Evolutionary conservation across 129 eudicot species (phyloP), one percentile per base, ranked within the genome.

Genomic region (Flaveria sonorensis): DNA sequence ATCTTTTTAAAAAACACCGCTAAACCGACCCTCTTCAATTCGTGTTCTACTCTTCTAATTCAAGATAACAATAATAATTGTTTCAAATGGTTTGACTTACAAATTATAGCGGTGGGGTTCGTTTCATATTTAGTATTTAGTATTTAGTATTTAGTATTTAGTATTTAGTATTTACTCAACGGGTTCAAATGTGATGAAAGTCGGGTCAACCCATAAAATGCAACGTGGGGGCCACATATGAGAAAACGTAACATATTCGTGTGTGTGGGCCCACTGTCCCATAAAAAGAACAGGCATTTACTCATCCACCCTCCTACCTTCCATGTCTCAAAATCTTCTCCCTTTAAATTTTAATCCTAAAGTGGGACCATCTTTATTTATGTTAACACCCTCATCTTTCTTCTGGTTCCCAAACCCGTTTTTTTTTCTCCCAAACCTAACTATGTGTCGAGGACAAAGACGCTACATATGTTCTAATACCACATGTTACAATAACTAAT

Each of bases 291-390:
- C 82, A 78, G 82, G 76, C 77, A 78, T 78, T 78, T 57, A 78
- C 82, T 78, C 75, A 56, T 78, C 75, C 70, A 57, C 70, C 82
- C 76, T 68, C 81, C 75, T 73, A 77, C 81, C 81, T 70, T 47
- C 71, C 76, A 56, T 68, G 39, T 70, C 71, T 61, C 71, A 7
- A 78, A 24, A 18, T 78, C 50, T 68, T 60, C 32, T 39, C 70
- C 81, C 70, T 64, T 64, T 36, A 30, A 26, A 30, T 13, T 68
- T 69, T 59, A 72, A 36, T 72, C 66, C 76, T 18, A 72, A 21
- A 18, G 7, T 0, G 39, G 76, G 82, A 59, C 82, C 82, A 78
- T 71, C 28, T 45, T 63, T 2, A 12, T 45, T 24, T 59, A 10
- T 50, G 18, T 24, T 14, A 3, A 28, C 70, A 19, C 76, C 76